Evolutionary conservation across 768 basidiomycete genomes (phyloP).

Genomic region (Clitopilus hobsonii): DNA sequence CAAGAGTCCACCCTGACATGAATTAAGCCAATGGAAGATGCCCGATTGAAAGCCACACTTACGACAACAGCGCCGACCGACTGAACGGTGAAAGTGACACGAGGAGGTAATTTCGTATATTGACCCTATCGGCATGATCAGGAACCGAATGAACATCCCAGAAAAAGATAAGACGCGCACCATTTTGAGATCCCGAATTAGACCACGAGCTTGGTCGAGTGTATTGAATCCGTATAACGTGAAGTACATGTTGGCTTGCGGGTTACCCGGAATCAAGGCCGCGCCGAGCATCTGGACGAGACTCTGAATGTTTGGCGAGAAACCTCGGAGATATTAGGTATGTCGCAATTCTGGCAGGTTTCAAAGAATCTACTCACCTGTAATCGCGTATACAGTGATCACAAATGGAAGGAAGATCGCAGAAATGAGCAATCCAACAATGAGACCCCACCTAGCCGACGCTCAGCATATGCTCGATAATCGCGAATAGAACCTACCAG

Average conservation of each 20-base stretch:
- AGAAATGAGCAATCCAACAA: slow-evolving; percentile 49
- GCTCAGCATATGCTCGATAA: not conserved
- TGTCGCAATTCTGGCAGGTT: not conserved
- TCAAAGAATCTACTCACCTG: slow-evolving; percentile 19
- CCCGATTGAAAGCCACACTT: slow-evolving; percentile 14
- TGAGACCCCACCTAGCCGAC: slow-evolving; percentile 39
- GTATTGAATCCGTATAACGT: slow-evolving; percentile 42
- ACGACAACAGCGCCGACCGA: slow-evolving; percentile 53
- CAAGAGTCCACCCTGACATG: slow-evolving; percentile 27
- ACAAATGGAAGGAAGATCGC: slow-evolving; percentile 47
- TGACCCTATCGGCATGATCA: slow-evolving; percentile 20
- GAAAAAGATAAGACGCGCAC: slow-evolving; percentile 20
- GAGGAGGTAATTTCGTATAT: slow-evolving; percentile 59
- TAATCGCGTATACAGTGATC: slow-evolving; percentile 49
- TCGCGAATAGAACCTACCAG: slow-evolving; percentile 31
- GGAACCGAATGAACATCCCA: not conserved
- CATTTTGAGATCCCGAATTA: slow-evolving; percentile 61
- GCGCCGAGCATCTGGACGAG: slow-evolving; percentile 44
- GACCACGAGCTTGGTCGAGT: slow-evolving; percentile 40
- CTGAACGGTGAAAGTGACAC: slow-evolving; percentile 59
- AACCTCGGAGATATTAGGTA: slow-evolving; percentile 15
- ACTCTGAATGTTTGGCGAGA: slow-evolving; percentile 30
- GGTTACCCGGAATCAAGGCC: slow-evolving; percentile 41
- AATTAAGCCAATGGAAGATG: not conserved
- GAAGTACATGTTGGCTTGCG: slow-evolving; percentile 47